Base-by-base conservation (phyloP, 345 rosid species). In the Populus nigra region DNA sequence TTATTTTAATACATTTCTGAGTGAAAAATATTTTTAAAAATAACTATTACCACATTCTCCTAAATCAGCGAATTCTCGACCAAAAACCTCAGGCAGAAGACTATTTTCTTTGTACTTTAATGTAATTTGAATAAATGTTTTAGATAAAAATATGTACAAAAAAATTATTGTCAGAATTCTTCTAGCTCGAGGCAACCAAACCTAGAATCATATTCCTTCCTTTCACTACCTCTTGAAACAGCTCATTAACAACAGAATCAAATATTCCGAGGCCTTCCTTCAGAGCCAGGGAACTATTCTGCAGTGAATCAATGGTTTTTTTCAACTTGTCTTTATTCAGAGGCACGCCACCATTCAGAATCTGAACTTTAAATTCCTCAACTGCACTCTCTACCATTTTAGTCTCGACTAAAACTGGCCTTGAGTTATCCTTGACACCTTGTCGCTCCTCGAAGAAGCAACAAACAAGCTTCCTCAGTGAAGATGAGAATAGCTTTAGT, bases 1-100 rank as follows among this genome's bases (percentile, higher is more conserved):
- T 33, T 33, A 33, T 33, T 33, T 33, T 33, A 33, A 33, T 33
- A 0, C 3, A 31, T 31, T 31, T 27, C 0, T 31, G 1, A 31
- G 0, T 2, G 4, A 33, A 33, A 33, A 33, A 33, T 5, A 33
- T 5, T 33, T 33, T 4, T 33, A 4, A 33, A 33, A 4, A 33
- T 5, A 33, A 33, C 0, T 5, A 0, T 1, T 33, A 33, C 0
- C 0, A 33, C 36, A 33, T 0, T 33, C 5, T 33, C 33, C 4
- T 33, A 5, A 33, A 41, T 41, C 45, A 41, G 3, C 45, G 2
- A 10, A 10, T 2, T 41, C 4, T 41, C 45, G 5, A 13, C 5
- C 1, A 47, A 47, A 45, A 47, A 47, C 16, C 15, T 47, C 49
- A 47, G 11, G 23, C n/a, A 22, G 27, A 22, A 20, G 12, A 3